A percentile compares a stretch with the other conserved stretches of the same genome.
These are phyloP conservation scores for Trichomonas gallinae DNA, from an alignment of 208 protist species.

Conservation along the genomic window DNA sequence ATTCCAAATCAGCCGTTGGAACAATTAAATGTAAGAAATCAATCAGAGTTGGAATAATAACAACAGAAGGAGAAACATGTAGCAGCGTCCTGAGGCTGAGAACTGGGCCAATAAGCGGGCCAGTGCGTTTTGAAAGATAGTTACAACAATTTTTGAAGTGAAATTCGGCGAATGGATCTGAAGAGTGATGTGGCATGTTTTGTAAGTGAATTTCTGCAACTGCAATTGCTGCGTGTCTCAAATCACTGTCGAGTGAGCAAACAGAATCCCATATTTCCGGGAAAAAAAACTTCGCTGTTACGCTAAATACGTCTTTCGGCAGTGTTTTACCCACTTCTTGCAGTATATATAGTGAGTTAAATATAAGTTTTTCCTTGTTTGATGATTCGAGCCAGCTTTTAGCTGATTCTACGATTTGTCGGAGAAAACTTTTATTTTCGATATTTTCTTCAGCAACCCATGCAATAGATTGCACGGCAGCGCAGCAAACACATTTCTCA, in stretches of 20 bases:
- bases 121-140: neutral
- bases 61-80: neutral
- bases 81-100: neutral
- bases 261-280: conserved; percentile 12
- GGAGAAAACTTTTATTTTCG: neutral
- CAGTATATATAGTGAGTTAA: neutral
- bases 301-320: neutral
- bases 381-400: neutral
- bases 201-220: neutral
- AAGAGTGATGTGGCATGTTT: neutral
- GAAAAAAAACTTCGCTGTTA: neutral
- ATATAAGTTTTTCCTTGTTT: neutral
- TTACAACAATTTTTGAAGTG: neutral
- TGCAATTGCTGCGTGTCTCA: neutral
- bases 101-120: neutral
- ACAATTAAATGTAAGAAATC: neutral
- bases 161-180: neutral
- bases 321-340: neutral
- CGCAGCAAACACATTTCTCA: neutral
- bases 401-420: neutral
- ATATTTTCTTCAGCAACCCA: neutral
- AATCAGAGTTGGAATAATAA: neutral
- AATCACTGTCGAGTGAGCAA: neutral
- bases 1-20: neutral
- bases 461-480: neutral